Conservation (phyloP, 192 early-diverging fungal genomes). For the Coemansia sp. region DNA sequence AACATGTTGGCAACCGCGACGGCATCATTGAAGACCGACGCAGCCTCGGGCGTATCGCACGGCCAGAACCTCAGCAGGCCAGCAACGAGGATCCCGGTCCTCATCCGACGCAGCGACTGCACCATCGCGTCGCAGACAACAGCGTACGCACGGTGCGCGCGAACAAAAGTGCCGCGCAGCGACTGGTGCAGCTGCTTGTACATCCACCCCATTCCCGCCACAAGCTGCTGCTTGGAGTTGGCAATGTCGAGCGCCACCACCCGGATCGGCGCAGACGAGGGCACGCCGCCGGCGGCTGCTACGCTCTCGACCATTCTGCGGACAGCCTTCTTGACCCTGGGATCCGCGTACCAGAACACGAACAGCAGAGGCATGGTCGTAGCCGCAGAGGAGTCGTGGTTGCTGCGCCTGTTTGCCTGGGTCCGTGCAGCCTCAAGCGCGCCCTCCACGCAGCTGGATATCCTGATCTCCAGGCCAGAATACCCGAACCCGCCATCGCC, state of each 20-base stretch:
- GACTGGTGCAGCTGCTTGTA: conserved; percentile 24
- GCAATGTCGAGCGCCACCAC: conserved; percentile 26
- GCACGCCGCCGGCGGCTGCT: conserved; percentile 3
- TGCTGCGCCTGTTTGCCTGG: background rate
- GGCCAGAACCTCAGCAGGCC: conserved; percentile 3
- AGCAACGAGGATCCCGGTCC: conserved; percentile 7
- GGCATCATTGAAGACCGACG: conserved; percentile 26
- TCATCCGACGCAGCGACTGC: conserved; percentile 27
- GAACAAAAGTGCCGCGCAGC: conserved; percentile 15
- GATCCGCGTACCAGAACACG: conserved; percentile 38
- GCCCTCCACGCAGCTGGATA: conserved; percentile 8
- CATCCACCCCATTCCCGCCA: conserved; percentile 32
- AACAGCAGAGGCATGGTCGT: conserved; percentile 19
- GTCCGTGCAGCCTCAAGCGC: conserved; percentile 13
- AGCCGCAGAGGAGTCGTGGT: too few relatives aligned
- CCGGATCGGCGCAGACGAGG: conserved; percentile 13
- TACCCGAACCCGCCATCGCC: background rate
- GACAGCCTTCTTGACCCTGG: conserved; percentile 10
- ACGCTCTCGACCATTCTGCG: conserved; percentile 24
- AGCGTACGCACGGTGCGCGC: conserved; percentile 19
- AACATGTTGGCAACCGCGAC: conserved; percentile 32
- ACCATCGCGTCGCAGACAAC: conserved; percentile 13
- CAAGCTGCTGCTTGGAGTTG: conserved; percentile 39
- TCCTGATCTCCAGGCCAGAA: background rate
- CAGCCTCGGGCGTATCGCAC: background rate